These are phyloP conservation scores for Globisporangium cederbergense DNA, from an alignment of 352 stramenopile genomes.

Conservation along the genomic window DNA sequence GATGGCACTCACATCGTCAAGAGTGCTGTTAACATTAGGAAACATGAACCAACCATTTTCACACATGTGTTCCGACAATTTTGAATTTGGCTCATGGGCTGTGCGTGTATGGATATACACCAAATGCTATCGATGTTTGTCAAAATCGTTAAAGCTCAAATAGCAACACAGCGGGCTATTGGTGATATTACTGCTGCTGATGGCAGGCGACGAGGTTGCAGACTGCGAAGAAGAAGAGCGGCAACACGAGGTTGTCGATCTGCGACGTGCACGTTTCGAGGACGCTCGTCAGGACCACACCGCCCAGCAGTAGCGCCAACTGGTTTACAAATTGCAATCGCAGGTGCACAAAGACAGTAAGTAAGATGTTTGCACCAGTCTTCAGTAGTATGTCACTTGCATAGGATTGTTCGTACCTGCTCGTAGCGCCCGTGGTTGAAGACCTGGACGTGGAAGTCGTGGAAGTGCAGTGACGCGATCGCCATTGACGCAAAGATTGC, in stretches of 20 bases:
- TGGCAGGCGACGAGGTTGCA: slow-evolving; percentile 56
- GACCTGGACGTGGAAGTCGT: slow-evolving; percentile 31
- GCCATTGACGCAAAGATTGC: slow-evolving; percentile 63
- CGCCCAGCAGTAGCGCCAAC: slow-evolving; percentile 25
- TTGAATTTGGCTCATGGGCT: background rate
- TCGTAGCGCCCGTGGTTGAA: slow-evolving; percentile 20
- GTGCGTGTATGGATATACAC: background rate
- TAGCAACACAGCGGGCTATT: too few species aligned
- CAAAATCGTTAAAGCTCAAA: background rate
- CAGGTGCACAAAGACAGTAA: background rate
- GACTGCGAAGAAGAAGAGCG: slow-evolving; percentile 57
- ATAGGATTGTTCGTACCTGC: slow-evolving; percentile 29
- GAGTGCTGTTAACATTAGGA: background rate
- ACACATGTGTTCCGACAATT: background rate
- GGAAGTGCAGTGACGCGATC: slow-evolving; percentile 43
- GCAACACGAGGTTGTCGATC: slow-evolving; percentile 84
- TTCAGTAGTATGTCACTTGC: background rate
- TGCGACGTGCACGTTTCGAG: slow-evolving; percentile 69
- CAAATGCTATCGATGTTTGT: background rate
- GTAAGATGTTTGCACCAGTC: background rate
- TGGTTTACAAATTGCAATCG: slow-evolving; percentile 11
- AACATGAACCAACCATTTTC: background rate
- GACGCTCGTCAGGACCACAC: slow-evolving; percentile 49
- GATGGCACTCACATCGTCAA: background rate
- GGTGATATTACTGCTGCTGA: background rate